Evolutionary conservation across 768 basidiomycete species (phyloP).

Genomic region (Amanita thiersii): DNA sequence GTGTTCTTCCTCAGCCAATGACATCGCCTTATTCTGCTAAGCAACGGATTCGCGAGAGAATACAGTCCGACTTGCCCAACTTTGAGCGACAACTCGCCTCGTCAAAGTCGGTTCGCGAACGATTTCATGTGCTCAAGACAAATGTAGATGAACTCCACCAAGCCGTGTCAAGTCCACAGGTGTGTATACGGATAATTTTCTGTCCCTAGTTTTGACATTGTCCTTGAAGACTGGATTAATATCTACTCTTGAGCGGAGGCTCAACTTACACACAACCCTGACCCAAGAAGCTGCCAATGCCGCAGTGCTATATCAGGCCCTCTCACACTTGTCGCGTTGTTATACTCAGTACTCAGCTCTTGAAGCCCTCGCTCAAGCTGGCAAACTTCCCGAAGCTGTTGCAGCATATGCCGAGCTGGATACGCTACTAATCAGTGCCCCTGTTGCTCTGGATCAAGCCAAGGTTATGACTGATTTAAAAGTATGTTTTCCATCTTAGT

Average conservation of each 20-base stretch:
- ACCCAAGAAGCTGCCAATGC: slow-evolving; percentile 58
- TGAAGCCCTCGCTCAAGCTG: slow-evolving; percentile 38
- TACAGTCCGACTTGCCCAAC: slow-evolving; percentile 51
- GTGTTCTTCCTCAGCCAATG: slow-evolving; percentile 10
- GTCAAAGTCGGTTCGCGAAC: slow-evolving; percentile 57
- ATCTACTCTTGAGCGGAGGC: slow-evolving; percentile 43
- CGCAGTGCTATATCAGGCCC: slow-evolving; percentile 35
- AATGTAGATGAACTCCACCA: slow-evolving; percentile 46
- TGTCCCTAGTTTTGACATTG: background rate
- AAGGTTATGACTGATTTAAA: slow-evolving; percentile 47
- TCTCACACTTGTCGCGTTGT: slow-evolving; percentile 50
- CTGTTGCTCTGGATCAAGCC: slow-evolving; percentile 42
- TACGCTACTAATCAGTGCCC: slow-evolving; percentile 34
- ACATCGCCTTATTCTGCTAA: slow-evolving; percentile 22
- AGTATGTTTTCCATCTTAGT: slow-evolving; percentile 31
- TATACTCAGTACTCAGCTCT: slow-evolving; percentile 37
- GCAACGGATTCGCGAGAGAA: slow-evolving; percentile 65
- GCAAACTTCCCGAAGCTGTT: slow-evolving; percentile 60
- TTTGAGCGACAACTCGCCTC: slow-evolving; percentile 60
- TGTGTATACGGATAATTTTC: slow-evolving; percentile 19
- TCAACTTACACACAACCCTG: slow-evolving; percentile 54
- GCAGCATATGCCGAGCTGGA: slow-evolving; percentile 33
- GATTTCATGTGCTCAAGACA: slow-evolving; percentile 38
- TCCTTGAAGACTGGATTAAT: slow-evolving; percentile 56
- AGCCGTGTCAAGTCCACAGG: slow-evolving; percentile 52